Base-by-base conservation (phyloP, 1,284 basidiomycete genomes). In the Ceratobasidium sp. region DNA sequence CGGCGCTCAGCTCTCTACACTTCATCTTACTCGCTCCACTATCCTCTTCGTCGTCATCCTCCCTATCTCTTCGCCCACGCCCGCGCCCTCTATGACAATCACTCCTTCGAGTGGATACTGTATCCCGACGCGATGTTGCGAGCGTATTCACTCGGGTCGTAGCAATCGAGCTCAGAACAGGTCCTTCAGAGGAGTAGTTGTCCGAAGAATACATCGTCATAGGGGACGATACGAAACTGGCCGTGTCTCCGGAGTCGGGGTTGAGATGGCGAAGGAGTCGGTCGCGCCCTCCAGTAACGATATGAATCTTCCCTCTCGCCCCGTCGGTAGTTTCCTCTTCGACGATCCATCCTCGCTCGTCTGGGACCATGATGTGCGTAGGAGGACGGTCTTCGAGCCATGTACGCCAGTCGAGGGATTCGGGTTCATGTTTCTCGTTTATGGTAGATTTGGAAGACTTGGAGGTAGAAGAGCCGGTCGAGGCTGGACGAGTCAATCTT, bases 81-180 rank as follows among this genome's bases (percentile, higher is more conserved):
- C 36, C 36, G 36, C 36, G 36, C 36, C 53, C 51, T 9, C 66
- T 31, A 2, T 22, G 50, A 24, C 48, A 29, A 24, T 47, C 45
- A 41, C 67, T 72, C 45, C 56, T 17, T 27, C 54, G 45, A n/a
- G 67, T 72, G 44, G 67, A 72, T 2, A 36, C 51, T 15, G 69
- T 72, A 53, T 51, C 57, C 48, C 69, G 29, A 31, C 69, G 44
- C 56, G 69, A 72, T 14, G 69, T 72, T 7, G 69, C 69, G 44
- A 48, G 56, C 7, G 56, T 60, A 27, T 60, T 60, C 31, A 19
- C 57, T 60, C 57, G 57, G 11, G 57, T 60, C 8, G 54, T 29
- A 33, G 57, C 17, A 15, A 17, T 29, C 15, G 54, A 57, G 51
- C 53, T 72, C 33, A 72, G 60, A 6, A 72, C 27, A 14, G 41